Evolutionary conservation across 768 basidiomycete species (phyloP).

Genomic region (Termitomyces sp.): DNA sequence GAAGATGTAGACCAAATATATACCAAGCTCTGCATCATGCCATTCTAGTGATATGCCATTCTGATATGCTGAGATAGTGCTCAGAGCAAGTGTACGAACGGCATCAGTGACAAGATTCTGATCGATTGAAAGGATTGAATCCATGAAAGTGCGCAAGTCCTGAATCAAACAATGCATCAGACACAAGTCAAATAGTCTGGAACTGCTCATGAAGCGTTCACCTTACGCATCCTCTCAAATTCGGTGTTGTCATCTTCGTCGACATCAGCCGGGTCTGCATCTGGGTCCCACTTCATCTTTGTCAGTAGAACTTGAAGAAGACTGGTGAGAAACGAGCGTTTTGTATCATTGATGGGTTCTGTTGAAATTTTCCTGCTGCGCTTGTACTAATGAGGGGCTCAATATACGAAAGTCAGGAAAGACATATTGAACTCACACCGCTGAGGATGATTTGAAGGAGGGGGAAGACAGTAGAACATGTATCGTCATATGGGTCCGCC

Average conservation of each 20-base stretch:
- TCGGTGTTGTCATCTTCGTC: conserved; percentile 86
- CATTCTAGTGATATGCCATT: conserved; percentile 69
- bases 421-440: conserved; percentile 50
- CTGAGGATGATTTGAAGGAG: conserved; percentile 72
- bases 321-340: conserved; percentile 73
- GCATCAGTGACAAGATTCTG: conserved; percentile 79
- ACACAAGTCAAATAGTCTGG: conserved; percentile 1
- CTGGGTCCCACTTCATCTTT: conserved; percentile 91
- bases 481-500: conserved; percentile 88
- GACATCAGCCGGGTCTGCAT: conserved; percentile 72
- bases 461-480: conserved; percentile 80
- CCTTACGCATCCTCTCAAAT: conserved; percentile 87
- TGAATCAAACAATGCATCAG: conserved; percentile 26
- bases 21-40: conserved; percentile 90
- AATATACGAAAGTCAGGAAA: neutral
- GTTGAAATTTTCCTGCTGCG: conserved; percentile 58
- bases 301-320: conserved; percentile 75
- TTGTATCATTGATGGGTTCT: conserved; percentile 59
- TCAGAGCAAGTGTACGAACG: conserved; percentile 68
- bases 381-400: conserved; percentile 64
- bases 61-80: conserved; percentile 70
- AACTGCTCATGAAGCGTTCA: conserved; percentile 22
- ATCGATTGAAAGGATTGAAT: conserved; percentile 83
- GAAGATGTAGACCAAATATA: conserved; percentile 92
- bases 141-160: conserved; percentile 86